Percentiles rank a stretch among this genome's conserved stretches.
These are phyloP conservation scores for Kodamaea hsintzibuensis DNA, from an alignment of 805 yeast genomes.

Conservation along the genomic window DNA sequence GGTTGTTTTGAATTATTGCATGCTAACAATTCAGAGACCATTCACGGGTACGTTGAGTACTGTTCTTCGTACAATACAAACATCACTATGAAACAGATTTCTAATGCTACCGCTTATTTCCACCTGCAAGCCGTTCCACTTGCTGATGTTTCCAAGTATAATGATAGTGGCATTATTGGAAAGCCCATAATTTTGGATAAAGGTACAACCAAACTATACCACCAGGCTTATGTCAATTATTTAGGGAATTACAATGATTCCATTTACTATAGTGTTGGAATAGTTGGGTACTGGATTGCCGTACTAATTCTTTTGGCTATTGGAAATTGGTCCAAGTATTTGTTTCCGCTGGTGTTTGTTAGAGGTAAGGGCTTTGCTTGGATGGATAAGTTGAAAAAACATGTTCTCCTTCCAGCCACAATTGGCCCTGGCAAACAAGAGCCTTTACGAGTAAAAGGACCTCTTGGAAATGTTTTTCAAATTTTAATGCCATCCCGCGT, in stretches of 20 bases:
- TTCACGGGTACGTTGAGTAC: conserved; percentile 13
- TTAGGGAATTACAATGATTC: conserved; percentile 25
- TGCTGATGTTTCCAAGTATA: conserved; percentile 24
- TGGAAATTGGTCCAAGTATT: conserved; percentile 22
- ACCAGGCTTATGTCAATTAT: conserved; percentile 16
- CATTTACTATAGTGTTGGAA: conserved; percentile 28
- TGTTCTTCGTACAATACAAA: conserved; percentile 18
- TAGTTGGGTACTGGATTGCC: conserved; percentile 40
- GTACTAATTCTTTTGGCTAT: conserved; percentile 36
- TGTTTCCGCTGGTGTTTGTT: conserved; percentile 20
- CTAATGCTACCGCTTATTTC: conserved; percentile 12
- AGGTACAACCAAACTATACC: conserved; percentile 12
- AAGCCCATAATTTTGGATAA: conserved; percentile 27
- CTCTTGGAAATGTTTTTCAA: conserved; percentile 13
- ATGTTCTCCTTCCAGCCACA: conserved; percentile 23
- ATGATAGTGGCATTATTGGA: conserved; percentile 11
- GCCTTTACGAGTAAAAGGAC: conserved; percentile 17
- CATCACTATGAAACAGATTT: conserved; percentile 19
- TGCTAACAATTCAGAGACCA: conserved; percentile 11
- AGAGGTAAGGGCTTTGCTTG: not conserved
- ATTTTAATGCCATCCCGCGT: conserved; percentile 18
- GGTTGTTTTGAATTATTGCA: conserved; percentile 24
- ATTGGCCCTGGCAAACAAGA: conserved; percentile 17
- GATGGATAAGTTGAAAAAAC: conserved; percentile 10
- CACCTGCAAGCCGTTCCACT: conserved; percentile 16